These are phyloP conservation scores for Salix viminalis DNA, from an alignment of 345 rosid genomes.

Conservation along the genomic window DNA sequence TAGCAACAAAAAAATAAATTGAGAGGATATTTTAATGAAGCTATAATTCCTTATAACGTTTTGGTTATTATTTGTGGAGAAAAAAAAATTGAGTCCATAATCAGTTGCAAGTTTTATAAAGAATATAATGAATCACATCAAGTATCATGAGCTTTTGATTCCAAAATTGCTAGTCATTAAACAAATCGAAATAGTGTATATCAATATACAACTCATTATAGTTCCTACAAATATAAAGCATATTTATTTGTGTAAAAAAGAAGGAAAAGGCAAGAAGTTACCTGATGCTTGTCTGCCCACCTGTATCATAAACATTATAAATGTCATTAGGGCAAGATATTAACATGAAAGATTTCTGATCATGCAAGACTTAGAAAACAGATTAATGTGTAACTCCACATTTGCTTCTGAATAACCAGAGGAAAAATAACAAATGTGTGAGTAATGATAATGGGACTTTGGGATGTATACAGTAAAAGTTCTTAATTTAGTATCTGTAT, in stretches of 20 bases:
- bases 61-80: background rate
- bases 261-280: constrained; percentile 5
- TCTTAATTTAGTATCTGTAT: background rate
- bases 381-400: background rate
- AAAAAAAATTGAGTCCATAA: background rate
- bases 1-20: background rate
- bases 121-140: background rate
- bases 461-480: background rate
- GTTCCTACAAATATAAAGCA: background rate
- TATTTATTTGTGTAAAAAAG: background rate
- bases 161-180: background rate
- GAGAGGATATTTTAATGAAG: background rate
- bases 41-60: background rate
- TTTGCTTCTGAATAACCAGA: background rate
- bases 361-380: background rate
- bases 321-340: constrained; percentile 10
- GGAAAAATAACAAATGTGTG: background rate
- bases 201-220: background rate
- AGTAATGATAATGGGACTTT: background rate
- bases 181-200: background rate
- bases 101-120: background rate
- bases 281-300: constrained; percentile 29
- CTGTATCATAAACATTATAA: constrained; percentile 21
- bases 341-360: background rate
- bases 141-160: background rate